phyloP scores from a whole-genome alignment of 2,329 filamentous ascomycete species.

The Neonectria ditissima region DNA sequence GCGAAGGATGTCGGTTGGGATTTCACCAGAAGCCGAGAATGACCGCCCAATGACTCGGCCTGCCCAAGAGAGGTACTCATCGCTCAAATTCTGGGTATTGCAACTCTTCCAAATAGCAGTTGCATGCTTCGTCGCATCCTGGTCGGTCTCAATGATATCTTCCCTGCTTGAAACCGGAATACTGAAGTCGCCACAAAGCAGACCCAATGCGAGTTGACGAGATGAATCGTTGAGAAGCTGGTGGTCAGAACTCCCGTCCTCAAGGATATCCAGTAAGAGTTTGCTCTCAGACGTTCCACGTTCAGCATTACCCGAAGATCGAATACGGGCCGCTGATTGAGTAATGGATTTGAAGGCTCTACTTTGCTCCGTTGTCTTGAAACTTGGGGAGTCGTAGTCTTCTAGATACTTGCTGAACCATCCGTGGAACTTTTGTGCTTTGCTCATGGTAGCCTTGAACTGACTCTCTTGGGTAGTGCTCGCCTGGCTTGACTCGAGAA shows the following conservation, averaged over 20 bases:
- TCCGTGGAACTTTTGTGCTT: conserved; percentile 78
- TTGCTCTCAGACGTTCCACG: conserved; percentile 80
- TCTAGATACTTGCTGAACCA: conserved; percentile 82
- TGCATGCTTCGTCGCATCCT: conserved; percentile 70
- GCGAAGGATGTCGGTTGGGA: conserved; percentile 69
- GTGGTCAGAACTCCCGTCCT: conserved; percentile 72
- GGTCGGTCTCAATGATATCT: conserved; percentile 78
- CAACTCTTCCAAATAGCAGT: conserved; percentile 83
- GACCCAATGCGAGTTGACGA: conserved; percentile 74
- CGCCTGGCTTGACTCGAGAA: conserved; percentile 79
- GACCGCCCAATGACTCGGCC: conserved; percentile 85
- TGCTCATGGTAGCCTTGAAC: conserved; percentile 80
- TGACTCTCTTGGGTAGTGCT: conserved; percentile 89
- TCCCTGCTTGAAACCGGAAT: conserved; percentile 57
- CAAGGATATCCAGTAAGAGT: conserved; percentile 82
- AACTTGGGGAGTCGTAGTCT: conserved; percentile 67
- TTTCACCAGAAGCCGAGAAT: conserved; percentile 80
- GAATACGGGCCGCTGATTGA: conserved; percentile 74
- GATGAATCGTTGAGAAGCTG: conserved; percentile 78
- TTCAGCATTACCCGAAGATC: conserved; percentile 75
- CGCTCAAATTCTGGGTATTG: conserved; percentile 69
- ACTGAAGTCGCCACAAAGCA: conserved; percentile 81
- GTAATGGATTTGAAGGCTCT: conserved; percentile 75
- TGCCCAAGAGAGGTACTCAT: conserved; percentile 85
- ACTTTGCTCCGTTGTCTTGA: conserved; percentile 61